phyloP scores from a whole-genome alignment of 306 rosid species.

The Prunus armeniaca region DNA sequence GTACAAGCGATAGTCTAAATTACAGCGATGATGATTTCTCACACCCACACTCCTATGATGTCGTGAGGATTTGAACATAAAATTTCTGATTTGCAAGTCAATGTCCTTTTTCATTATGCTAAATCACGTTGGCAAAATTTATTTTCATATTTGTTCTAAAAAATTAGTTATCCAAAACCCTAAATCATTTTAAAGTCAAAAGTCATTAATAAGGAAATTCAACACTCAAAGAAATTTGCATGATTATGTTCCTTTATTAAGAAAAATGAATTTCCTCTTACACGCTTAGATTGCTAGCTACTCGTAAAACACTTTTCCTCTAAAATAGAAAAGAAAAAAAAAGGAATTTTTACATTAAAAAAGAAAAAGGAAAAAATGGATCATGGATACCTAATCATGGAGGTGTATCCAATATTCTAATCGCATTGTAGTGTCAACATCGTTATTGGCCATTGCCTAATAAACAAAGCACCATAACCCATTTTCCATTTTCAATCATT shows the following conservation, averaged over 20 bases:
- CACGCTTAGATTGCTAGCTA: too few species aligned
- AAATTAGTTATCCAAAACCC: too few species aligned
- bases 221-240: not conserved
- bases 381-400: not conserved
- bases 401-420: not conserved
- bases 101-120: accelerated
- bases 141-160: too few species aligned
- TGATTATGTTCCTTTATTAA: not conserved
- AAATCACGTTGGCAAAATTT: too few species aligned
- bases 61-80: too few species aligned
- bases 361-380: not conserved
- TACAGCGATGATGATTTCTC: too few species aligned
- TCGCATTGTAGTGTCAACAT: not conserved
- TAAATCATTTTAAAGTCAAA: not conserved
- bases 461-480: not conserved
- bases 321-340: not conserved
- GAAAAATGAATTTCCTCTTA: too few species aligned
- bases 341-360: not conserved
- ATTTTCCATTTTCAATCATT: not conserved
- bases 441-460: not conserved
- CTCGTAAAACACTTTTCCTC: not conserved
- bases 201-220: not conserved
- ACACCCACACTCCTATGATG: too few species aligned
- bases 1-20: too few species aligned
- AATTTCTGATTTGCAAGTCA: accelerated